Percentiles rank a stretch among this genome's conserved stretches.
These are phyloP conservation scores for Nakaseomyces bracarensis DNA, from an alignment of 1,139 yeast genomes.

Conservation along the genomic window DNA sequence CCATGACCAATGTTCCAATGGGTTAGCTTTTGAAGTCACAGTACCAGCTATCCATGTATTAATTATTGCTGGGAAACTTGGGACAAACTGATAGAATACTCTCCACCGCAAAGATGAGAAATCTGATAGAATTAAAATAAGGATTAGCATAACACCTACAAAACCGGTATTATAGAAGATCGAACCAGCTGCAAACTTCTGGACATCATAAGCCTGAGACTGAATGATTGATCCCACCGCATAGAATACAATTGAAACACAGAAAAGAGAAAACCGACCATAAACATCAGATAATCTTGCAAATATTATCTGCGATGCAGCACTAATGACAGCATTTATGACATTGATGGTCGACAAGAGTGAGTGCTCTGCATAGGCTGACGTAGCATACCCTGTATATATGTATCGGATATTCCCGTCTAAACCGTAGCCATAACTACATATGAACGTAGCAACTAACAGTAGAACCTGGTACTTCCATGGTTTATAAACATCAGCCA, in stretches of 20 bases:
- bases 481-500: not conserved
- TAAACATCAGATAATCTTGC: constrained; percentile 65
- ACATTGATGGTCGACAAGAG: constrained; percentile 57
- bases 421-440: constrained; percentile 48
- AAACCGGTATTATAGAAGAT: constrained; percentile 64
- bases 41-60: constrained; percentile 72
- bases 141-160: constrained; percentile 51
- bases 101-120: constrained; percentile 65
- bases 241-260: constrained; percentile 51
- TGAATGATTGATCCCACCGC: constrained; percentile 64
- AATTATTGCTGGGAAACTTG: constrained; percentile 63
- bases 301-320: constrained; percentile 62
- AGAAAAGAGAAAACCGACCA: constrained; percentile 54
- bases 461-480: not conserved
- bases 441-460: not conserved
- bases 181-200: constrained; percentile 65
- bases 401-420: constrained; percentile 46
- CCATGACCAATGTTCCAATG: constrained; percentile 50
- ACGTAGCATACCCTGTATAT: constrained; percentile 47
- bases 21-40: constrained; percentile 36
- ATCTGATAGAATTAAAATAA: constrained; percentile 56
- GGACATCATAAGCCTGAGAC: constrained; percentile 57
- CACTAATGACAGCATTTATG: constrained; percentile 55
- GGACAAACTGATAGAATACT: constrained; percentile 51
- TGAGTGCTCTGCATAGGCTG: constrained; percentile 50